A percentile compares a stretch with the other conserved stretches of the same genome.
These are phyloP conservation scores for Aegilops umbellulata DNA, from an alignment of 176 grass and related monocot species.

Conservation along the genomic window DNA sequence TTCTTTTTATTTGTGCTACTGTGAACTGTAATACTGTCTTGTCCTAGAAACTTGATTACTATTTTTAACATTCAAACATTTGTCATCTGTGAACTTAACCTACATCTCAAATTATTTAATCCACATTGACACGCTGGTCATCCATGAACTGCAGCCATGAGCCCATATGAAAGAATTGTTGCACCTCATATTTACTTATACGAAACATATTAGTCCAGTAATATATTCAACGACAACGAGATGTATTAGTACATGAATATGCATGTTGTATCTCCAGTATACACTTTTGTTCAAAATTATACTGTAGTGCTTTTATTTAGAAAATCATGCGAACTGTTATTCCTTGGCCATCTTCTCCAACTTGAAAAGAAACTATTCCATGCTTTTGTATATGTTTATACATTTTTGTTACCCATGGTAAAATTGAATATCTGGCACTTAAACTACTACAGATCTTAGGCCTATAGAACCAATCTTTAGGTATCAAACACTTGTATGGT, in stretches of 20 bases:
- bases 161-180: background rate
- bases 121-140: background rate
- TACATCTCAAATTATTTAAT: background rate
- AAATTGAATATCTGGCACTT: conserved; percentile 3
- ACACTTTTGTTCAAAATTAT: conserved; percentile 11
- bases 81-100: background rate
- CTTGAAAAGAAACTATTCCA: background rate
- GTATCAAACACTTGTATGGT: background rate
- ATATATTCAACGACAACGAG: background rate
- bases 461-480: background rate
- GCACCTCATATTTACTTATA: background rate
- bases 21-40: background rate
- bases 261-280: background rate
- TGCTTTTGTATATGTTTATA: background rate
- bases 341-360: background rate
- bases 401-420: background rate
- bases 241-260: background rate
- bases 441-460: background rate
- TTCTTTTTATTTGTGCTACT: background rate
- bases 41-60: background rate
- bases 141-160: background rate
- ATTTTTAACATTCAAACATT: background rate
- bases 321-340: background rate
- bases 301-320: background rate
- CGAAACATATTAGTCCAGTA: background rate